These are phyloP conservation scores for Zelopaecilomyces penicillatus DNA, from an alignment of 2,329 filamentous ascomycete species.

Conservation along the genomic window DNA sequence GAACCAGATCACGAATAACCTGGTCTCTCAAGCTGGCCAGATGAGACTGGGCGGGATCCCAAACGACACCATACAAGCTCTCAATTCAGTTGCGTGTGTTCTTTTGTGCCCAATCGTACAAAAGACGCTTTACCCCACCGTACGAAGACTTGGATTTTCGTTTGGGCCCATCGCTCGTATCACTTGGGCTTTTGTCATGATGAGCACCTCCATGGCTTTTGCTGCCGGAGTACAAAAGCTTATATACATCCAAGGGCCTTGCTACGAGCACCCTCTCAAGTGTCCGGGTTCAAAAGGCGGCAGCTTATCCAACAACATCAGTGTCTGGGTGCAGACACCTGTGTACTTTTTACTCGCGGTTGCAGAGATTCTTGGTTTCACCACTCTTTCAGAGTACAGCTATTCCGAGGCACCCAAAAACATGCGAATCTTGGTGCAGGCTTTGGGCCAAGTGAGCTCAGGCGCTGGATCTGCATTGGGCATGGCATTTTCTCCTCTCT, in stretches of 20 bases:
- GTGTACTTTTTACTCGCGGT: slow-evolving; percentile 23
- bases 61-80: slow-evolving; percentile 40
- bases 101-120: slow-evolving; percentile 18
- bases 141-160: background rate
- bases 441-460: background rate
- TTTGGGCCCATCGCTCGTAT: slow-evolving; percentile 15
- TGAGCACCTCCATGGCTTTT: slow-evolving; percentile 38
- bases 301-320: slow-evolving; percentile 22
- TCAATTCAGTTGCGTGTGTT: slow-evolving; percentile 40
- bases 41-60: slow-evolving; percentile 40
- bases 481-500: background rate
- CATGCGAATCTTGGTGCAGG: background rate
- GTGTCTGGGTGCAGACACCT: slow-evolving; percentile 31
- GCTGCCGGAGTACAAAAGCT: slow-evolving; percentile 40
- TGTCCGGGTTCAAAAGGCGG: slow-evolving; percentile 20
- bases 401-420: background rate
- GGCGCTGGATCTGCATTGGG: background rate
- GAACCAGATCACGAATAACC: slow-evolving; percentile 48
- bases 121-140: background rate
- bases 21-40: slow-evolving; percentile 44
- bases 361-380: background rate
- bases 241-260: slow-evolving; percentile 38
- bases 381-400: background rate
- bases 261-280: slow-evolving; percentile 30
- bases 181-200: slow-evolving; percentile 35